Base-by-base conservation (phyloP, 805 yeast genomes). In the Hanseniaspora occidentalis region DNA sequence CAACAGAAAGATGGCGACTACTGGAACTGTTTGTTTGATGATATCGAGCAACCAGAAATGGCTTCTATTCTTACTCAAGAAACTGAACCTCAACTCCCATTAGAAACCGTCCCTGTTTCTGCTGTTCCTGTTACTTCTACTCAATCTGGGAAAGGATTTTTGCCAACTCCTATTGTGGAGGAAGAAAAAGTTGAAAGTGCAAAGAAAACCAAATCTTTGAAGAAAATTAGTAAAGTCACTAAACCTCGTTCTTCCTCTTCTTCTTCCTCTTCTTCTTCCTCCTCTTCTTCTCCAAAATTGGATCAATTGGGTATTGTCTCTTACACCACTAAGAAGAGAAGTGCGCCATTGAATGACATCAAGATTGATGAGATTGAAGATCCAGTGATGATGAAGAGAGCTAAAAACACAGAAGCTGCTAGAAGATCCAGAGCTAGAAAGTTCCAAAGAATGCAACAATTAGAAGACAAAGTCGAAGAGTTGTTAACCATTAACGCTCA, bases 401-500 rank as follows among this genome's bases (percentile, higher is more conserved):
- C 97, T 7, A 79, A 89, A 62, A 89, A 92, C 71, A 89, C 78
- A 37, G 95, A 86, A 58, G 96, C 97, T 50, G 96, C 96, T 6
- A 77, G 96, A 61, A 75, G 96, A 56, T 85, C 95, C 21, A 71
- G 96, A 54, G 96, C 96, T 19, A 77, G 95, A 60, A 85, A 88
- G 62, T 77, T 82, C 78, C 83, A 83, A 59, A 75, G 94, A 60
- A 82, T 88, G 84, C 52, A 62, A 45, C 89, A 84, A 58, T 67
- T 88, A 57, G 96, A 88, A 62, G 74, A 62, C 19, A 77, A 75
- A 59, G 92, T 86, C 40, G 84, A 78, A 48, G 70, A 60, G 24
- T 66, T 88, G 47, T 49, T 79, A 37, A 56, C 62, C 21, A 77
- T 69, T 50, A 86, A 85, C 61, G 55, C 66, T 35, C 66, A 60